Evolutionary conservation across 2,329 filamentous ascomycete species (phyloP), one percentile per base, ranked within the genome.

Genomic region (Blumeriella jaapii): DNA sequence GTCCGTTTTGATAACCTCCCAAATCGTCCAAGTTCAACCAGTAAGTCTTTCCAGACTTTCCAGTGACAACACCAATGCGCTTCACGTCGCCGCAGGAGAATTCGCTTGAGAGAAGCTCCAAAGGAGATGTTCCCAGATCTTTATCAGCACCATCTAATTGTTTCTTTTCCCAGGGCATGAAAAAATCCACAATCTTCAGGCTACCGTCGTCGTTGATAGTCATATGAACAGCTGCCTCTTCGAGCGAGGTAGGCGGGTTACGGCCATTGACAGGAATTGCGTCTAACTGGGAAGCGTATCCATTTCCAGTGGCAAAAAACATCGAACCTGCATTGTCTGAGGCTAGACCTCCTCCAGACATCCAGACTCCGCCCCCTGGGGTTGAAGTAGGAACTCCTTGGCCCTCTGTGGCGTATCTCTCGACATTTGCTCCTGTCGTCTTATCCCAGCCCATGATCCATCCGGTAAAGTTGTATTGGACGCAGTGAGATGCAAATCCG

Each of bases 21-120:
- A 68, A 53, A 36, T 68, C 59, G 41, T 68, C 64, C 16, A 67
- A 45, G 44, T 68, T 62, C 9, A 67, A 47, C 46, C 58, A 65
- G 44, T 68, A 68, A 0, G 63, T 65, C 49, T 67, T 67, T n/a
- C 63, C 63, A 27, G 56, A 61, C 49, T 68, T 68, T 4, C 63
- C 63, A 1, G 64, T 65, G 5, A 67, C 53, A n/a, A 65, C 59
- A 15, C 64, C 64, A 13, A 68, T 65, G n/a, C 61, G 59, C n/a
- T 51, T 53, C 17, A 60, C 52, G 34, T 59, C 59, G 2, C 62
- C 58, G 32, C 64, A 66, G 3, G 57, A 56, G 46, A 67, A 67
- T 30, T 57, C 41, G 9, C 55, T 58, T 0, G 64, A 63, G 7
- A 67, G 48, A 1, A 68, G 41, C 41, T 61, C 55, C 3, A 68